Evolutionary conservation across 169 alveolate species (phyloP).

Genomic region (Eimeria necatrix): DNA sequence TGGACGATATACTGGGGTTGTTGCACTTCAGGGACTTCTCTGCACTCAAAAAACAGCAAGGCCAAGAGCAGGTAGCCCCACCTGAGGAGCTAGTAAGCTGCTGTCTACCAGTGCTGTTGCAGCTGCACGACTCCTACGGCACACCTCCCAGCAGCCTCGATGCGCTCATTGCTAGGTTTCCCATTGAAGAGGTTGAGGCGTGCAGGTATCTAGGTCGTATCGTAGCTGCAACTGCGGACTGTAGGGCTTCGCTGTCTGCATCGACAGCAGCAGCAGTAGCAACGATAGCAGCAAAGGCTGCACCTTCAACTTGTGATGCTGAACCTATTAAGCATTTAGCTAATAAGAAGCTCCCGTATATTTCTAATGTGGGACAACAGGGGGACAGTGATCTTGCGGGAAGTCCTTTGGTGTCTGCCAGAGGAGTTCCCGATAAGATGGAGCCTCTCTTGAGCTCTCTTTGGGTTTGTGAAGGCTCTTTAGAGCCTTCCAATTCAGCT

Average conservation of each 20-base stretch:
- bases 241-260: neutral
- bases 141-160: neutral
- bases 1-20: conserved; percentile 23
- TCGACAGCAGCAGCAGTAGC: conserved; percentile 20
- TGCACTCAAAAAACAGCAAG: neutral
- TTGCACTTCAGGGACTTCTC: conserved; percentile 49
- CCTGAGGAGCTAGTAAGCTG: neutral
- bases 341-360: too few relatives aligned
- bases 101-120: conserved; percentile 49
- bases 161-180: neutral
- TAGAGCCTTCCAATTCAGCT: neutral
- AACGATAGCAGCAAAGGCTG: neutral
- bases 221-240: neutral
- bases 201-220: conserved; percentile 14
- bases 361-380: too few relatives aligned
- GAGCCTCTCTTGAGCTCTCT: conserved; percentile 16
- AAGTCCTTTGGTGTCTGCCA: too few relatives aligned
- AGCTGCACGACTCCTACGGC: conserved; percentile 21
- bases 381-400: too few relatives aligned
- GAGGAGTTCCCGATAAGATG: neutral
- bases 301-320: neutral
- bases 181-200: neutral
- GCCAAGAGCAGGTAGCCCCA: neutral
- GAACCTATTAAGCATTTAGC: neutral
- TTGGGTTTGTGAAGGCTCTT: conserved; percentile 18